phyloP scores from a whole-genome alignment of 345 rosid species.

The Euclidium syriacum region DNA sequence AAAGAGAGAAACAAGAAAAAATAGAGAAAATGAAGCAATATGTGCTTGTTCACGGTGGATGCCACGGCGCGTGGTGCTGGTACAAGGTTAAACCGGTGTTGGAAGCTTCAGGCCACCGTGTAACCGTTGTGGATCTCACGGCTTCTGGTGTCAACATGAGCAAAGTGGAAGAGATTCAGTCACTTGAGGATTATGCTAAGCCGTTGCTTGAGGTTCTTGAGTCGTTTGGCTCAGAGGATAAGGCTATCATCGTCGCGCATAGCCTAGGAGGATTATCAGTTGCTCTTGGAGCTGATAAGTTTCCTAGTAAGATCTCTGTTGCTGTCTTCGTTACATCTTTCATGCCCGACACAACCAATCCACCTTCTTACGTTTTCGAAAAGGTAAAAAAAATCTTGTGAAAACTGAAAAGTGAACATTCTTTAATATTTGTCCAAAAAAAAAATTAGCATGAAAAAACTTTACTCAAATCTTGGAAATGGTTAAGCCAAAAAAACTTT shows the following conservation, averaged over 20 bases:
- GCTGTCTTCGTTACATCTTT: conserved; percentile 26
- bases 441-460: no score
- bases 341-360: conserved; percentile 28
- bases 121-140: conserved; percentile 43
- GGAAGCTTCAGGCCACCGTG: conserved; percentile 42
- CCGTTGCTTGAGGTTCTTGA: conserved; percentile 47
- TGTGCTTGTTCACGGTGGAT: conserved; percentile 33
- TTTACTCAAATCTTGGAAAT: no score
- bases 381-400: no score
- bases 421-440: no score
- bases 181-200: conserved; percentile 35
- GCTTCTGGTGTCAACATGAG: conserved; percentile 46
- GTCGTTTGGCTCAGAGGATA: conserved; percentile 29
- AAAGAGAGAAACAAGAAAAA: background rate
- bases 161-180: conserved; percentile 36
- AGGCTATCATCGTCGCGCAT: conserved; percentile 56
- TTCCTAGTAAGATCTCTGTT: conserved; percentile 26
- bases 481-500: no score
- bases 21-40: conserved; percentile 32
- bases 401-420: no score
- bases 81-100: conserved; percentile 53
- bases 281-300: conserved; percentile 43
- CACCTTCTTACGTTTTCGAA: conserved; percentile 23
- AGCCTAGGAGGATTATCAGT: conserved; percentile 50
- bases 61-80: conserved; percentile 71